Evolutionary conservation across 108 stramenopile genomes (phyloP), one percentile per base, ranked within the genome.

Genomic region (Stephanodiscus minutulus): DNA sequence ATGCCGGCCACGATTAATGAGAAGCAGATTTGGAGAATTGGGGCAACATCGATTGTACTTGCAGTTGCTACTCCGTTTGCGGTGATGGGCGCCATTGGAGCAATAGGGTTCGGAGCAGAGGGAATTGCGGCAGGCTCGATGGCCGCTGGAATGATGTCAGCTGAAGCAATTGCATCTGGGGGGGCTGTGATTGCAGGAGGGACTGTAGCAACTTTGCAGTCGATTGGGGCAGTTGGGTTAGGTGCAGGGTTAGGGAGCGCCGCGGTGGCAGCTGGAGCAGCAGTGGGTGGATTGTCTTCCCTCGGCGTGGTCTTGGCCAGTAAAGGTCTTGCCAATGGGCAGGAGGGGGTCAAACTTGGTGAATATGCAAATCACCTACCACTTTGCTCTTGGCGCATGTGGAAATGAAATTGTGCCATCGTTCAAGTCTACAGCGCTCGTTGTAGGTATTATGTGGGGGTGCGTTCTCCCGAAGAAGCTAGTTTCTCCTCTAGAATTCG

Each of bases 1-100:
- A 50, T 73, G 25, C 71, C 71, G 3, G 61, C 43, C 10, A 63
- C 63, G 7, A 63, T 64, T 35, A 63, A 41, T 46, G 62, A 27
- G 13, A 63, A 63, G 21, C 52, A 64, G 29, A 64, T 72, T 24
- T 52, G 52, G 44, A 64, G 50, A 20, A 22, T 48, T 36, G 71
- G 44, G 48, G 39, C 22, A 13, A 53, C 50, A 10, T 20, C 68
- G 2, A 36, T 28, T 61, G 56, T 15, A 39, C 27, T 50, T 55
- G 66, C 66, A 27, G 62, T 64, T 48, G 58, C 58, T 1, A 59
- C 21, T n/a, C 58, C 58, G 3, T 59, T 59, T 36, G 58, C 58
- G n/a, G 35, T 59, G 6, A 59, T 59, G 58, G 58, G 58, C n/a
- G 58, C 21, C 18, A 21, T 59, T 21, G 58, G 58, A 31, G 58